These are phyloP conservation scores for Diutina rugosa DNA, from an alignment of 1,139 yeast genomes.

Conservation along the genomic window DNA sequence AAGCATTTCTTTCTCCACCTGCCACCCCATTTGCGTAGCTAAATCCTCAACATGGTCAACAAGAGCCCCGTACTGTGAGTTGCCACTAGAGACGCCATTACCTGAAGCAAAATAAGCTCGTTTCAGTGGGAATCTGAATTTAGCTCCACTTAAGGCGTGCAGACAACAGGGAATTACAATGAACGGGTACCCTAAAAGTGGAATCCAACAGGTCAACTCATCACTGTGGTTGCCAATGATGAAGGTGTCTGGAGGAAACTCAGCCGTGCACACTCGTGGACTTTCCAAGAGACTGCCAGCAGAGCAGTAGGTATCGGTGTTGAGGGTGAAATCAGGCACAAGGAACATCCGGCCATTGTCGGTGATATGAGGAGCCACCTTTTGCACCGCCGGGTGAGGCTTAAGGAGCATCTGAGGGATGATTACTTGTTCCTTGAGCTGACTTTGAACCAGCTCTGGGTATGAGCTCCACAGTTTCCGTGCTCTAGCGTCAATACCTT, in stretches of 20 bases:
- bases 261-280: constrained; percentile 47
- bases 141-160: constrained; percentile 69
- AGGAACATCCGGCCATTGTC: constrained; percentile 54
- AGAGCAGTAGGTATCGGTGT: constrained; percentile 19
- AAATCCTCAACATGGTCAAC: constrained; percentile 75
- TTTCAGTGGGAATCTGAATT: constrained; percentile 31
- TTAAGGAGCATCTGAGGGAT: constrained; percentile 61
- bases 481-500: constrained; percentile 82
- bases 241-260: constrained; percentile 59
- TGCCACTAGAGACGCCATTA: neutral
- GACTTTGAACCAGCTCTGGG: constrained; percentile 44
- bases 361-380: constrained; percentile 36
- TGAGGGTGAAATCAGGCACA: constrained; percentile 15
- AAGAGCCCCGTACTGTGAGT: constrained; percentile 65
- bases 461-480: constrained; percentile 80
- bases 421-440: constrained; percentile 62
- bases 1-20: constrained; percentile 70
- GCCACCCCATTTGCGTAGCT: constrained; percentile 68
- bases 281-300: constrained; percentile 40
- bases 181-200: constrained; percentile 74
- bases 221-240: constrained; percentile 93
- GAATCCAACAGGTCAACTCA: constrained; percentile 93
- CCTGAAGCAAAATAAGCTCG: neutral
- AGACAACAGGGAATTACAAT: constrained; percentile 95
- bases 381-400: constrained; percentile 51